phyloP scores from a whole-genome alignment of 1,284 basidiomycete genomes.

The Cryptococcus floricola region DNA sequence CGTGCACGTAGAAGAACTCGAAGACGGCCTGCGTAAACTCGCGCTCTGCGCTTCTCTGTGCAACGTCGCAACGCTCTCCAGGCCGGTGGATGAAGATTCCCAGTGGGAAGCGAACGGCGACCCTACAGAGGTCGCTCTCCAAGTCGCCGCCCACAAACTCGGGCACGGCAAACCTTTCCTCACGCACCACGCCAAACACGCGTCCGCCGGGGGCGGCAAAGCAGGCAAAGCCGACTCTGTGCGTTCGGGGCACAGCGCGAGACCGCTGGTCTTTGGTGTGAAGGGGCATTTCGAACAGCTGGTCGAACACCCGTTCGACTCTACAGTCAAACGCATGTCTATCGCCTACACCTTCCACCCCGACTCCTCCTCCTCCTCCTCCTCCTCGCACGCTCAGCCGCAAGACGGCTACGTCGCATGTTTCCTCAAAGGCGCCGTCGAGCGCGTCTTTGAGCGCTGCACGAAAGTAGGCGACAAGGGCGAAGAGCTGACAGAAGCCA shows the following conservation, averaged over 20 bases:
- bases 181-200: conserved; percentile 29
- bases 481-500: conserved; percentile 22
- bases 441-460: conserved; percentile 59
- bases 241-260: conserved; percentile 19
- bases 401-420: conserved; percentile 35
- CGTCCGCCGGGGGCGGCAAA: conserved; percentile 3
- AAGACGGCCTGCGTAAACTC: conserved; percentile 44
- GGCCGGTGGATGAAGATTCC: conserved; percentile 46
- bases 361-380: conserved; percentile 12
- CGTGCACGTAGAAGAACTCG: conserved; percentile 34
- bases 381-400: too few relatives aligned
- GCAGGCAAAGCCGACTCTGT: conserved; percentile 14
- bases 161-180: conserved; percentile 49
- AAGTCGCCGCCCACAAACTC: conserved; percentile 60
- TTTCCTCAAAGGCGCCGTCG: conserved; percentile 62
- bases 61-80: conserved; percentile 52
- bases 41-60: conserved; percentile 52
- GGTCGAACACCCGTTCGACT: conserved; percentile 60
- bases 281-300: conserved; percentile 47
- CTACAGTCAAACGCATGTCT: conserved; percentile 62
- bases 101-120: conserved; percentile 67
- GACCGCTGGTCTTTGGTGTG: conserved; percentile 20
- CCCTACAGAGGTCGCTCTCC: conserved; percentile 64
- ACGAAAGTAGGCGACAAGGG: conserved; percentile 35
- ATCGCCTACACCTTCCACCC: conserved; percentile 49